Evolutionary conservation across 345 rosid genomes (phyloP).

Genomic region (Eucalyptus pauciflora): DNA sequence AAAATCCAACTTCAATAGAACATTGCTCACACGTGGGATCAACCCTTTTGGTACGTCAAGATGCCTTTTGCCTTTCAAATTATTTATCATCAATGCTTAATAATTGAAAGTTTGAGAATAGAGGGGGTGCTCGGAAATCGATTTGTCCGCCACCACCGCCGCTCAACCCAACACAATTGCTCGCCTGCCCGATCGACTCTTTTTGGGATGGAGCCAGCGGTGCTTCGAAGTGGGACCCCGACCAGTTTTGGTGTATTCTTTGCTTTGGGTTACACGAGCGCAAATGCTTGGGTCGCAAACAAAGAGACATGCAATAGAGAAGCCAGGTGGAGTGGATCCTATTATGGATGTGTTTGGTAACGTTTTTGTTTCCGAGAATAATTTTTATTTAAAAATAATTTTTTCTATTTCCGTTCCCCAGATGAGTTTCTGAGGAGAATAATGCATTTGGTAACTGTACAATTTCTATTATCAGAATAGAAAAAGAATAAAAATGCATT

Average conservation of each 20-base stretch:
- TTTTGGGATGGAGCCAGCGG: background rate
- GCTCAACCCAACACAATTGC: fast-evolving
- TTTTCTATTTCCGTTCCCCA: too few relatives aligned
- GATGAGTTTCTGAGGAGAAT: too few relatives aligned
- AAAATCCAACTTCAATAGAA: too few relatives aligned
- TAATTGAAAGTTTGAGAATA: background rate
- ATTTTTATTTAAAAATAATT: too few relatives aligned
- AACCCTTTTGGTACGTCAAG: too few relatives aligned
- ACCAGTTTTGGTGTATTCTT: background rate
- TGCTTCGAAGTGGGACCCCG: background rate
- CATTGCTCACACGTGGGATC: too few relatives aligned
- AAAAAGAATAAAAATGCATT: too few relatives aligned
- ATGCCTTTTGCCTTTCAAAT: background rate
- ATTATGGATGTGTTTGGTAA: too few relatives aligned
- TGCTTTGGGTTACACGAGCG: background rate
- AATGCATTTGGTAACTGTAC: fast-evolving
- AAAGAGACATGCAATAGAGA: background rate
- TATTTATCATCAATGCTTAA: background rate
- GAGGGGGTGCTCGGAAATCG: background rate
- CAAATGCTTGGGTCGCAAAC: background rate
- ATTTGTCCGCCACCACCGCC: background rate
- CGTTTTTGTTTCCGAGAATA: too few relatives aligned
- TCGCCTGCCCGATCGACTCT: background rate
- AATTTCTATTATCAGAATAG: too few relatives aligned
- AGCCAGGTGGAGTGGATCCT: background rate